These are phyloP conservation scores for Sphagnum fallax DNA, from an alignment of 228 moss, liverwort and hornwort genomes.

Conservation along the genomic window DNA sequence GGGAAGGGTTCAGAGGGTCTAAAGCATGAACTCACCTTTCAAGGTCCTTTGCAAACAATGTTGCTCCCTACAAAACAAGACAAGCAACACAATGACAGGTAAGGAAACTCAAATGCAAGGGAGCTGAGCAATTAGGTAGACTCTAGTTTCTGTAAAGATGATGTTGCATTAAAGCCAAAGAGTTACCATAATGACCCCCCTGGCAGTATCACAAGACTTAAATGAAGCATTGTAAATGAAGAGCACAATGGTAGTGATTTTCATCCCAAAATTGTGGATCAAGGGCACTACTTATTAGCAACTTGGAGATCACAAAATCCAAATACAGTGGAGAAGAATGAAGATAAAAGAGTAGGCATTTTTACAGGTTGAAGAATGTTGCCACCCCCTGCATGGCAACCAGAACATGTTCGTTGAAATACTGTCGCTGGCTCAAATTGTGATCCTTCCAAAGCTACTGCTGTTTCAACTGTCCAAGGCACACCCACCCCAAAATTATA, in stretches of 20 bases:
- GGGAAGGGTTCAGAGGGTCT: neutral
- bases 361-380: slow-evolving; percentile 85
- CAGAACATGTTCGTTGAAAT: slow-evolving; percentile 69
- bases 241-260: neutral
- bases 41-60: slow-evolving; percentile 74
- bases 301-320: neutral
- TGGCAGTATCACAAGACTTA: neutral
- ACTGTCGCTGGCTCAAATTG: slow-evolving; percentile 27
- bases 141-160: neutral
- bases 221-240: neutral
- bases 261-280: too few relatives aligned
- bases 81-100: neutral
- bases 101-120: neutral
- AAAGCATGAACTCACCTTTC: slow-evolving; percentile 39
- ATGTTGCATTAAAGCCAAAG: neutral
- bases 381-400: slow-evolving; percentile 92
- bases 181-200: neutral
- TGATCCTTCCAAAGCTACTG: slow-evolving; percentile 38
- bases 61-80: slow-evolving; percentile 52
- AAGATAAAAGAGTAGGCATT: neutral
- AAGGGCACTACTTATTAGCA: neutral
- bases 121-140: neutral
- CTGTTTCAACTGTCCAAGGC: slow-evolving; percentile 23
- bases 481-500: too few relatives aligned
- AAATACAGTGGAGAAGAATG: neutral